Percentiles rank a stretch among this genome's conserved stretches.
Evolutionary conservation across 805 yeast species (phyloP).

Genomic region (Zygoascus biomembranicola): DNA sequence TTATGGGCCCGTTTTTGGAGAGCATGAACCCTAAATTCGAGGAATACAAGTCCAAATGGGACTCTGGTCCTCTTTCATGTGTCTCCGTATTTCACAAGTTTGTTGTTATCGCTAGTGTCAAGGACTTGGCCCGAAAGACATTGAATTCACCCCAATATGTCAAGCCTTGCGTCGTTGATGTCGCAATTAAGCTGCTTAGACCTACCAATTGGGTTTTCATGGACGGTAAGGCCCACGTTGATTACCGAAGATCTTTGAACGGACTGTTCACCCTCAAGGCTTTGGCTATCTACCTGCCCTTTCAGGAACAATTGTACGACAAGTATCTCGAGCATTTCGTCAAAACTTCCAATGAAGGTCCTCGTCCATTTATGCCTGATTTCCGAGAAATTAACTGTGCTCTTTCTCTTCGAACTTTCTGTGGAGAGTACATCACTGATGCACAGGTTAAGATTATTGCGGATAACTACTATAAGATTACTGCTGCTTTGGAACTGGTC

Average conservation of each 20-base stretch:
- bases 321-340: conserved; percentile 62
- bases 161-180: conserved; percentile 97
- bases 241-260: conserved; percentile 84
- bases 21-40: conserved; percentile 92
- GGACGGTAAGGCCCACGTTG: conserved; percentile 93
- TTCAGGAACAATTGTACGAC: conserved; percentile 79
- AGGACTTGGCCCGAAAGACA: conserved; percentile 83
- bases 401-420: conserved; percentile 81
- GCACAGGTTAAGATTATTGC: conserved; percentile 83
- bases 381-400: conserved; percentile 97
- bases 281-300: conserved; percentile 73
- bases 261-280: conserved; percentile 84
- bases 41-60: conserved; percentile 90
- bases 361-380: conserved; percentile 77
- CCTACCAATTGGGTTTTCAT: conserved; percentile 97
- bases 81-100: conserved; percentile 97
- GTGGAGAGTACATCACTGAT: conserved; percentile 91
- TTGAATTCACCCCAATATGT: conserved; percentile 79
- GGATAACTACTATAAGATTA: conserved; percentile 84
- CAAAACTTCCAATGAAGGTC: conserved; percentile 50
- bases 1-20: conserved; percentile 94
- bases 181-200: conserved; percentile 85
- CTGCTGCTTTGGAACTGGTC: conserved; percentile 94
- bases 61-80: conserved; percentile 87
- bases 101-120: conserved; percentile 84